phyloP scores from a whole-genome alignment of 305 asterid species.

The Fraxinus sp. region DNA sequence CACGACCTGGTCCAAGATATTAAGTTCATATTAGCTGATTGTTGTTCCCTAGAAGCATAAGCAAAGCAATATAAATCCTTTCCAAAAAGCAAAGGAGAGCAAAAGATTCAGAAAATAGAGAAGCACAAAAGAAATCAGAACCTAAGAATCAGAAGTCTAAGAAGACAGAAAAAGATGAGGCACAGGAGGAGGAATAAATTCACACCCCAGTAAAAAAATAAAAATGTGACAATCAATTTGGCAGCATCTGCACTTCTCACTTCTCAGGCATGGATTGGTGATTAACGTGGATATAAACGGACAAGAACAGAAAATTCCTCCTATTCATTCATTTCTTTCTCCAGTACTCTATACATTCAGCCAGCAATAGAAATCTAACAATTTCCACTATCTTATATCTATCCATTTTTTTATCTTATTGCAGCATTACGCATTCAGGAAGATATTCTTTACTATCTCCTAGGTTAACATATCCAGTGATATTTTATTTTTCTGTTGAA shows the following conservation, averaged over 20 bases:
- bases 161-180: neutral
- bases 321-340: neutral
- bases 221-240: neutral
- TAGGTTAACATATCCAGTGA: too few species aligned
- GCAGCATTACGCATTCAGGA: neutral
- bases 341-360: neutral
- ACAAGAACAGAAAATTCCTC: neutral
- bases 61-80: neutral
- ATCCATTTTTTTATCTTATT: neutral
- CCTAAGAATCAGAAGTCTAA: neutral
- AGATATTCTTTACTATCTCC: neutral
- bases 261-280: neutral
- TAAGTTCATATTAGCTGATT: neutral
- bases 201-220: conserved; percentile 8
- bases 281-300: neutral
- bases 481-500: too few species aligned
- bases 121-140: neutral
- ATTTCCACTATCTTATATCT: neutral
- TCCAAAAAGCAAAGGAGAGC: neutral
- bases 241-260: neutral
- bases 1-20: conserved; percentile 59
- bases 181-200: neutral
- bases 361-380: neutral
- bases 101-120: neutral
- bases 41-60: neutral